Conservation (phyloP, 768 basidiomycete species). For the Neoboletus subvelutipes region DNA sequence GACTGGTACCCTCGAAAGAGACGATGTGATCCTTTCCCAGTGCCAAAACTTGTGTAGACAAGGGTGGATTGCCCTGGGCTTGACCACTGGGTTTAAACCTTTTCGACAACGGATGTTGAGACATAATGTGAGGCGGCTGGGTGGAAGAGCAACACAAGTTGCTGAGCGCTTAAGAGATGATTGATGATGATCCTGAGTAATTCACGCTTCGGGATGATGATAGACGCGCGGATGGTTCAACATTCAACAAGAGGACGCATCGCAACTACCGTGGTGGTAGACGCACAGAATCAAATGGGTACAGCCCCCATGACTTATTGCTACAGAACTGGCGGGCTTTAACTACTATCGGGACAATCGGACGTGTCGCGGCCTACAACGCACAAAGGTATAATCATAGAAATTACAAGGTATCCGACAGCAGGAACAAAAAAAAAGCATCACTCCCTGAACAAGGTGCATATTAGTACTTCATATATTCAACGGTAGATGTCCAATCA, state of each 20-base stretch:
- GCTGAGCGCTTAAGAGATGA: background rate
- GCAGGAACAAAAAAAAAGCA: background rate
- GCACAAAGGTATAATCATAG: background rate
- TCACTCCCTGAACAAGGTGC: background rate
- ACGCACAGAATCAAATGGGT: no score
- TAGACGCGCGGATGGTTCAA: background rate
- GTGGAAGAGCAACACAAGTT: background rate
- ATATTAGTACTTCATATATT: no score
- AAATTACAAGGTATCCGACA: background rate
- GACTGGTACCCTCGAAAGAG: constrained; percentile 52
- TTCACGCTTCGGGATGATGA: background rate
- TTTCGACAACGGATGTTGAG: background rate
- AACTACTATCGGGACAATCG: no score
- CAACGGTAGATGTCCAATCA: no score
- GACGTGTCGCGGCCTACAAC: no score
- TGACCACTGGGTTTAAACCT: background rate
- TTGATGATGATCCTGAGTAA: background rate
- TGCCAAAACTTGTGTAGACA: constrained; percentile 18
- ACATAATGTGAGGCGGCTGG: constrained; percentile 2
- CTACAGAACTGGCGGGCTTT: no score
- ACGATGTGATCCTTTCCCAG: constrained; percentile 39
- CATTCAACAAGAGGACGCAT: no score
- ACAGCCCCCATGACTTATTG: no score
- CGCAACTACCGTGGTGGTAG: no score
- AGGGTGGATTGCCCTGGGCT: background rate